Percentiles rank a stretch among this genome's conserved stretches.
Conservation (phyloP, 805 yeast genomes). For the Candida schatavii region DNA sequence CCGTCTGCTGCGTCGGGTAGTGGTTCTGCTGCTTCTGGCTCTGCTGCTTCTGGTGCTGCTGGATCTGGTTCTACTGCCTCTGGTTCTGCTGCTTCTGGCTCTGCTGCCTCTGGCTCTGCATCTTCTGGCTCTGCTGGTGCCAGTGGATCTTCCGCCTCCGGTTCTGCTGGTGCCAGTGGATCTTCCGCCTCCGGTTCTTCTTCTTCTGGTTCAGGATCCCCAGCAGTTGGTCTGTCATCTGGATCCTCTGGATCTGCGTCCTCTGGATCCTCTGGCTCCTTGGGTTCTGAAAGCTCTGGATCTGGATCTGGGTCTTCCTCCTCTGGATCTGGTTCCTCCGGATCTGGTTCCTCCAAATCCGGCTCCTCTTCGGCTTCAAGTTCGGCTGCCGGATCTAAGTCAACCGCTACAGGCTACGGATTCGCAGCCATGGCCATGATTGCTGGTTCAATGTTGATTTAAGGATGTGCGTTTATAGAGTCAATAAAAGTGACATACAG, state of each 20-base stretch:
- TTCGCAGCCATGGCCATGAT: conserved; percentile 12
- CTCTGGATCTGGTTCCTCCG: conserved; percentile 9
- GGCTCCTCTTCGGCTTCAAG: conserved; percentile 6
- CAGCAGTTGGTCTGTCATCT: conserved; percentile 4
- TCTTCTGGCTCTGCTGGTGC: conserved; percentile 6
- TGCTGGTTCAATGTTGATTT: conserved; percentile 15
- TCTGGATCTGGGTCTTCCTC: conserved; percentile 7
- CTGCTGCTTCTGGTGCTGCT: conserved; percentile 5
- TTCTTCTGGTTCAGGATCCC: conserved; percentile 1
- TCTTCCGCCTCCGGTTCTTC: conserved; percentile 1
- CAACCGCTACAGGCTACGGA: conserved; percentile 8
- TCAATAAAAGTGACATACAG: too few species aligned
- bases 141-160: conserved; percentile 6
- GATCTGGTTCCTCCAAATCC: conserved; percentile 10
- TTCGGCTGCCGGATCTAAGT: conserved; percentile 6
- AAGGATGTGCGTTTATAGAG: conserved; percentile 2
- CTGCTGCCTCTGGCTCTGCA: conserved; percentile 8
- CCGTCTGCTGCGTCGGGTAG: conserved; percentile 7
- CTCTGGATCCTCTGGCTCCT: conserved; percentile 5
- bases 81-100: conserved; percentile 5
- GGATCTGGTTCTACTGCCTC: conserved; percentile 5
- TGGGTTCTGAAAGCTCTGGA: conserved; percentile 1
- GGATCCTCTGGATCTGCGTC: conserved; percentile 8
- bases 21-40: conserved; percentile 6
- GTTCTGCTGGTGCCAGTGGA: conserved; percentile 3